These are phyloP conservation scores for Solanum corneliomulleri DNA, from an alignment of 257 asterid species.

Conservation along the genomic window DNA sequence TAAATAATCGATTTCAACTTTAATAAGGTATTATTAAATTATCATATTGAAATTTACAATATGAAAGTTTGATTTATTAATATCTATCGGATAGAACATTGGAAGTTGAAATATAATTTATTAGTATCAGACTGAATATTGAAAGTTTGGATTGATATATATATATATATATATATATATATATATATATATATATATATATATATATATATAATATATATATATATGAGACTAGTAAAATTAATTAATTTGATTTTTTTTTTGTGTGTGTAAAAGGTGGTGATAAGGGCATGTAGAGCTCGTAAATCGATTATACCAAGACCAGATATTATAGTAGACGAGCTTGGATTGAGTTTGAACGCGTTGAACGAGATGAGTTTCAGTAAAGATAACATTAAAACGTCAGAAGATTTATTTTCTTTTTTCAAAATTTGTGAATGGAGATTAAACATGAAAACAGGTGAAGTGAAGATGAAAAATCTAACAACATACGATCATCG, in stretches of 20 bases:
- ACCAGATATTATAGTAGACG: constrained; percentile 45
- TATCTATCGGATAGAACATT: not conserved
- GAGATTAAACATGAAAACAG: constrained; percentile 38
- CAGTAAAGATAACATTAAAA: not conserved
- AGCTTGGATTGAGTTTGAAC: constrained; percentile 13
- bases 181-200: not conserved
- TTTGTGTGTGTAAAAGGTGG: constrained; percentile 21
- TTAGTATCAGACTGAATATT: not conserved
- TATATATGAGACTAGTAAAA: not conserved
- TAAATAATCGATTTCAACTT: no score
- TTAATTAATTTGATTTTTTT: not conserved
- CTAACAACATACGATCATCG: constrained; percentile 13
- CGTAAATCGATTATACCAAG: constrained; percentile 45
- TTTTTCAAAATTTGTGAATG: constrained; percentile 39
- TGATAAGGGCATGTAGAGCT: constrained; percentile 44
- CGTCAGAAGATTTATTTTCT: constrained; percentile 13
- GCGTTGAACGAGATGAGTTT: constrained; percentile 11
- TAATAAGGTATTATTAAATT: no score
- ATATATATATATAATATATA: no score
- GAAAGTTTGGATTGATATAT: no score
- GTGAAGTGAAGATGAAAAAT: constrained; percentile 32
- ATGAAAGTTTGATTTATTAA: no score
- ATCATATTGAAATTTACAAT: no score
- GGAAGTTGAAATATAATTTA: not conserved
- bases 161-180: no score